Conservation (phyloP, 176 grass and related monocot species). For the Cymbopogon citratus region DNA sequence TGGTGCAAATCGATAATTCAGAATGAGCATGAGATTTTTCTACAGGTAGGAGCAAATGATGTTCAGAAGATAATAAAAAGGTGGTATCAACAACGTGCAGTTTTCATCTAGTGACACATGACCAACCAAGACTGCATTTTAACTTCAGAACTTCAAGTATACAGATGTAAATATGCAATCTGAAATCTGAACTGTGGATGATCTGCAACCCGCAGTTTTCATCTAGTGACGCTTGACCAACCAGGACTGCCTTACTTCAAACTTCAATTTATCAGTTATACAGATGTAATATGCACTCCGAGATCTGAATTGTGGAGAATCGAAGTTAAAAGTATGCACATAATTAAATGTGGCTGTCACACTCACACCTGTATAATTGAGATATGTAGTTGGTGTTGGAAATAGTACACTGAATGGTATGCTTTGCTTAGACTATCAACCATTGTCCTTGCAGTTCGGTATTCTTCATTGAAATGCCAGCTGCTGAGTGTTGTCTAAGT, state of each 20-base stretch:
- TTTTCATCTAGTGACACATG: constrained; percentile 20
- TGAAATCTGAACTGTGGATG: not conserved
- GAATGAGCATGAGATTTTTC: not conserved
- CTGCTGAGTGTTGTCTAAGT: too few relatives aligned
- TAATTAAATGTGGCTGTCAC: not conserved
- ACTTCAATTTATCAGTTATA: not conserved
- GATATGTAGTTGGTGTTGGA: not conserved
- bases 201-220: not conserved
- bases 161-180: not conserved
- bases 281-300: not conserved
- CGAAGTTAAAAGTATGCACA: not conserved
- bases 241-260: not conserved
- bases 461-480: too few relatives aligned
- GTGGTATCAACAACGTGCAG: not conserved
- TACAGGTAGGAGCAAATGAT: not conserved
- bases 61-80: not conserved
- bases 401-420: not conserved
- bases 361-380: not conserved
- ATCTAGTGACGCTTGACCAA: constrained; percentile 10
- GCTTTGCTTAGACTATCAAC: not conserved
- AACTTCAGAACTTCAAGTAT: not conserved
- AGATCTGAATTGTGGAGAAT: not conserved
- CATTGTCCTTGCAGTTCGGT: not conserved
- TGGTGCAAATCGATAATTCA: not conserved
- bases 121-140: not conserved